Base-by-base conservation (phyloP, 2,329 filamentous ascomycete genomes). In the Kalaharituber pfeilii region DNA sequence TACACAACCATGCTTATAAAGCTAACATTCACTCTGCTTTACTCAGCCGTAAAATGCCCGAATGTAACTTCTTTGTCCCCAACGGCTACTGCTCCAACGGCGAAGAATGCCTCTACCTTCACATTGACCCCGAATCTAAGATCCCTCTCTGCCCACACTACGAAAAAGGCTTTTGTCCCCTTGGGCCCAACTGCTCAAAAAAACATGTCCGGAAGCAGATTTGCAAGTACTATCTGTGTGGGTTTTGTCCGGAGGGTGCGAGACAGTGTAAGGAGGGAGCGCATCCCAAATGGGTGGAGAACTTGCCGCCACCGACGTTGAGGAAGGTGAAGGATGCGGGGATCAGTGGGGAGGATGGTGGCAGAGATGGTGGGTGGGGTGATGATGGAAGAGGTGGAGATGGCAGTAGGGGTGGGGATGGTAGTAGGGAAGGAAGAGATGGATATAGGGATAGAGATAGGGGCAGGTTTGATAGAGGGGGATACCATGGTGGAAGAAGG, bases 61-160 rank as follows among this genome's bases (percentile, higher is more conserved):
- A 96, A 72, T 98, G 91, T 72, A 94, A 94, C 66, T 94, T 94
- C 70, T 96, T 89, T 70, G 81, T 87, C 55, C 79, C 87, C 57
- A 94, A 91, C 66, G 86, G 86, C 54, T 95, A 93, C 68, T 98
- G 91, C 71, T 86, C 84, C 59, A 94, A 95, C 70, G 91, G 89
- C 62, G 89, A 96, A 69, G 91, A 98, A 70, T 98, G 91, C 66
- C 74, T 94, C 4, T 94, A 94, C 68, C 79, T 94, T 49, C 86
- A 94, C 70, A 84, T 93, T 64, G 86, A 91, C 64, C 84, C 87
- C 51, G 77, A 86, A 66, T 80, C 82, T 57, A 81, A 86, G 65
- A 72, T 86, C 63, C 85, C 80, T 25, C 80, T 84, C 1, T 94
- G 87, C 64, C 85, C 86, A 60, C 85, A 93, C 69, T 98, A 95